Conservation (phyloP, 83 land plant species). For the Diphasiastrum complanatum region DNA sequence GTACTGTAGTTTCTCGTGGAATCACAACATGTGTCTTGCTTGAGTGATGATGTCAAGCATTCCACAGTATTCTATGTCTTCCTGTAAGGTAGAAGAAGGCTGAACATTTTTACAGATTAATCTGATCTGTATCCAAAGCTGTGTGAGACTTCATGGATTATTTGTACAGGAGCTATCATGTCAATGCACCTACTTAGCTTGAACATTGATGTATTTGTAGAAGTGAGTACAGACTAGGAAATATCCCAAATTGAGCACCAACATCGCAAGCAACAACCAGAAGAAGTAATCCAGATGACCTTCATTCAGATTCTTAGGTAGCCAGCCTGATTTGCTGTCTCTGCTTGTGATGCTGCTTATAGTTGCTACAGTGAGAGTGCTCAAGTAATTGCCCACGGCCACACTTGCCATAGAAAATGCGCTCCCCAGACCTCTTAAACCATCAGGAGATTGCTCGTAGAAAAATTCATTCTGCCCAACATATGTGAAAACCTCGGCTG, state of each 20-base stretch:
- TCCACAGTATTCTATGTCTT: no score
- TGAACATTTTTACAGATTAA: no score
- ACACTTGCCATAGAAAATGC: background rate
- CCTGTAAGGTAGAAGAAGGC: no score
- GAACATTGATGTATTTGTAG: background rate
- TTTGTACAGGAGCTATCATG: no score
- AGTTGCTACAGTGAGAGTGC: conserved; percentile 2
- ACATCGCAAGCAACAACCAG: background rate
- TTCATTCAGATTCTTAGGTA: conserved; percentile 1
- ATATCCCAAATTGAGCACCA: background rate
- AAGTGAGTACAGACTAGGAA: background rate
- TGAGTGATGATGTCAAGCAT: no score
- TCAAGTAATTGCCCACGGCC: conserved; percentile 4
- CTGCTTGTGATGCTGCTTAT: background rate
- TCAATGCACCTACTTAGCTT: no score
- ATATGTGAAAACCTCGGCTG: background rate
- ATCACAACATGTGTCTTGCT: no score
- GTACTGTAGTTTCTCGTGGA: no score
- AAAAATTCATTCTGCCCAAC: conserved; percentile 13
- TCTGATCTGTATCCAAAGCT: no score
- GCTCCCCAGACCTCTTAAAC: background rate
- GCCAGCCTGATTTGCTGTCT: background rate
- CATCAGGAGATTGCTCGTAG: conserved; percentile 1
- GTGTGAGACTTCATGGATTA: no score
- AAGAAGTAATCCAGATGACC: conserved; percentile 9